Base-by-base conservation (phyloP, 768 basidiomycete species). In the Austroboletus eburneus region DNA sequence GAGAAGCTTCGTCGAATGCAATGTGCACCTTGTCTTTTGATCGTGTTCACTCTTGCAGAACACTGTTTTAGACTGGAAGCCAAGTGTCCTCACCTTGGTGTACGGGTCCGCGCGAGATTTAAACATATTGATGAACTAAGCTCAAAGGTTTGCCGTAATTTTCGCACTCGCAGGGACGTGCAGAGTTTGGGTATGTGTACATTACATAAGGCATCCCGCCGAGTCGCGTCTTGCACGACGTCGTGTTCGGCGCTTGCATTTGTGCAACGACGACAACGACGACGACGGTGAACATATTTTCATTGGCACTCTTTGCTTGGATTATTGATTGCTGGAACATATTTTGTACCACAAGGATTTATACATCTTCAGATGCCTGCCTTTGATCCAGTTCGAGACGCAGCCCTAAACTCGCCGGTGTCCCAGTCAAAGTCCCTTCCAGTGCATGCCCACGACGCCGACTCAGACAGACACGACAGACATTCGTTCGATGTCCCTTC, bases 381-480 rank as follows among this genome's bases (percentile, higher is more conserved):
- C 56, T 88, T 89, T 75, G 88, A 90, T 76, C 87, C 88, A 58
- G 87, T 91, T 51, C 79, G 88, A 65, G 88, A 90, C 76, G 88
- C 88, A 51, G 85, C 88, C 59, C 78, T 86, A 57, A 87, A 87
- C 68, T 86, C 85, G 35, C 87, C 87, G 24, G 65, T 80, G 57
- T 72, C 75, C 33, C 72, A 73, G 54, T 61, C 74, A 40, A 68
- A 68, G 57, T 46, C 71, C 51, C 69, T 72, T 43, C 57, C 57
- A 30, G 5, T 24, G 18, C 56, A 63, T 39, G 39, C 51, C 25
- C 48, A 65, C 43, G 61, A 58, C 49, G 49, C 41, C 48, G 67
- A 64, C 49, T 4, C 23, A 41, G 62, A 61, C 35, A 65, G 58
- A 46, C 51, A 60, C 33, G 63, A 63, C 13, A 56, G 57, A 35